These are phyloP conservation scores for Xylaria sp. DNA, from an alignment of 2,329 filamentous ascomycete genomes.

Conservation along the genomic window DNA sequence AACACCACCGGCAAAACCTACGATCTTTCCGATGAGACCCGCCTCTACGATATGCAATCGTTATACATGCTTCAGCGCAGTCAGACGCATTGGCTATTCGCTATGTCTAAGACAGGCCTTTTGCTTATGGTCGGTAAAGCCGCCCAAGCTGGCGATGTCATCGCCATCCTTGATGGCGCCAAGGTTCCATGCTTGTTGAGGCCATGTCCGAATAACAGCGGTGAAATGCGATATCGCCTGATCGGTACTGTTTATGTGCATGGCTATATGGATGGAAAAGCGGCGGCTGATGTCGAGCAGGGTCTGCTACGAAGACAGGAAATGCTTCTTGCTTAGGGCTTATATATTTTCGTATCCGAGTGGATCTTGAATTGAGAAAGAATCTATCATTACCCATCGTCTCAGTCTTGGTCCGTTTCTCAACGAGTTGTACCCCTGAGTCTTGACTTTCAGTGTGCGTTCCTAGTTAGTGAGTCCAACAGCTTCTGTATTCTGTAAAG, in stretches of 20 bases:
- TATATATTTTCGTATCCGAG: not conserved
- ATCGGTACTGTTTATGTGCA: constrained; percentile 3
- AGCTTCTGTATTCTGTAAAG: no score
- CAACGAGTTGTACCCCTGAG: no score
- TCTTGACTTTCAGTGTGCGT: no score
- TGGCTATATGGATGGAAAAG: constrained; percentile 9
- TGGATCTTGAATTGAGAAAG: no score
- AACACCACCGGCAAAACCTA: not conserved
- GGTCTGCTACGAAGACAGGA: not conserved
- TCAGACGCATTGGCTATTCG: not conserved
- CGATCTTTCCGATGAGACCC: not conserved
- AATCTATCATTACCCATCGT: no score
- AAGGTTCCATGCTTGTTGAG: constrained; percentile 8
- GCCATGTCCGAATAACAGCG: not conserved
- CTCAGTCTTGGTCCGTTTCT: no score
- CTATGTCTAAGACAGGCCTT: constrained; percentile 2
- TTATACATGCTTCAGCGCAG: not conserved
- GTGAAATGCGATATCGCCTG: not conserved
- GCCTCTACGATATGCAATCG: not conserved
- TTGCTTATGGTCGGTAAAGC: not conserved
- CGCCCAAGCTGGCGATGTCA: constrained; percentile 1
- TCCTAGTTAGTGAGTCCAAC: no score
- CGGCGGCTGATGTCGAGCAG: not conserved
- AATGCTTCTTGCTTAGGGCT: not conserved
- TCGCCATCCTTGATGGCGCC: constrained; percentile 1